phyloP scores from a whole-genome alignment of 2,329 filamentous ascomycete species.

The Colletotrichum sp. region DNA sequence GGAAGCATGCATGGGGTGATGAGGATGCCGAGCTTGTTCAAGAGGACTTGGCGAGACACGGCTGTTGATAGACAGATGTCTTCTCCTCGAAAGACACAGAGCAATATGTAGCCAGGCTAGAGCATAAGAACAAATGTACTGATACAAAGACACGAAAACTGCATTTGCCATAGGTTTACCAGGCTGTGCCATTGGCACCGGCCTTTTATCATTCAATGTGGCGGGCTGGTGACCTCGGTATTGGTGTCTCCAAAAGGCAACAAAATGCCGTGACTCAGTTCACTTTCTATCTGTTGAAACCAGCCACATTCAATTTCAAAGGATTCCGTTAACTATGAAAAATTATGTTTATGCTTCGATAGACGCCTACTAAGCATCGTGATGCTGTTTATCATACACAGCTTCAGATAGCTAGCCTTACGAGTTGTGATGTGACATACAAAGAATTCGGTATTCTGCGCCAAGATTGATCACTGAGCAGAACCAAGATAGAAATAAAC shows the following conservation, averaged over 20 bases:
- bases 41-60: background rate
- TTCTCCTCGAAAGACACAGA: background rate
- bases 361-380: background rate
- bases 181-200: no score
- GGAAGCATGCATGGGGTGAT: background rate
- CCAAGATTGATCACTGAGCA: background rate
- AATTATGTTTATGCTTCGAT: background rate
- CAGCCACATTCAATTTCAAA: background rate
- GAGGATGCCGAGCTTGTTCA: background rate
- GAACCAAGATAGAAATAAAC: background rate
- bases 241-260: background rate
- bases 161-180: no score
- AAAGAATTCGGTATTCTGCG: background rate
- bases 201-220: background rate
- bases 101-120: background rate
- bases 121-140: background rate
- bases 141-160: background rate
- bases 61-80: background rate
- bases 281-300: no score
- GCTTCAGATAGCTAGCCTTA: background rate
- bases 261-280: background rate
- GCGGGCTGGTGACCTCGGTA: background rate
- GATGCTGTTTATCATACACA: background rate
- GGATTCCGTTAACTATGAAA: no score
- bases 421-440: background rate